Conservation (phyloP, 129 eudicot species). For the Pulicaria dysenterica region DNA sequence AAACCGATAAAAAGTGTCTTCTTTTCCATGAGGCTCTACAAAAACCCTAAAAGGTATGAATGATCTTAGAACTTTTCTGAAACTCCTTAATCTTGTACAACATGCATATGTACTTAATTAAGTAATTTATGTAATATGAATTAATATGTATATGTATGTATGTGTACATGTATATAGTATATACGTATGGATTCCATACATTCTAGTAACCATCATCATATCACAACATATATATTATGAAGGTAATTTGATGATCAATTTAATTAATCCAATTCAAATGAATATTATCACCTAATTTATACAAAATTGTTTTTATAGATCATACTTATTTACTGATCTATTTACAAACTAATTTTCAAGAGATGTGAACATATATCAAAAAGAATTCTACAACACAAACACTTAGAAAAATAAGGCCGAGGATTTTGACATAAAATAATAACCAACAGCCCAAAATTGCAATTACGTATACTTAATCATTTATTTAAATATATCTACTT, state of each 20-base stretch:
- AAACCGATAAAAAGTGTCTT: background rate
- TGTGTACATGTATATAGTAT: slow-evolving; percentile 10
- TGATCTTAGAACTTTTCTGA: slow-evolving; percentile 28
- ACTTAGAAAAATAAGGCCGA: too few species aligned
- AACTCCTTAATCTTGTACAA: slow-evolving; percentile 23
- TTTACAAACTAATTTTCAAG: too few species aligned
- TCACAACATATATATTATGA: slow-evolving; percentile 11
- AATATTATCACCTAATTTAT: too few species aligned
- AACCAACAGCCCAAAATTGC: too few species aligned
- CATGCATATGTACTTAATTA: slow-evolving; percentile 21
- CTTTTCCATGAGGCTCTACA: slow-evolving; percentile 8
- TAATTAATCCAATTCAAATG: background rate
- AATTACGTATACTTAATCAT: too few species aligned
- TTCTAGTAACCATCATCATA: background rate
- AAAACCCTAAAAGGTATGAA: slow-evolving; percentile 55
- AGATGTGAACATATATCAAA: too few species aligned
- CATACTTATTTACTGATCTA: too few species aligned
- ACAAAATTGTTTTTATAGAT: too few species aligned
- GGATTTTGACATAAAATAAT: too few species aligned
- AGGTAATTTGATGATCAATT: slow-evolving; percentile 3
- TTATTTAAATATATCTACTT: background rate
- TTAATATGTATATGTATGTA: background rate
- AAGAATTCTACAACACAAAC: too few species aligned
- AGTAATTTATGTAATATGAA: slow-evolving; percentile 28
- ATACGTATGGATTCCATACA: slow-evolving; percentile 1